A percentile compares a stretch with the other conserved stretches of the same genome.
Evolutionary conservation across 192 early-diverging fungal species (phyloP).

Genomic region (Coemansia sp.): DNA sequence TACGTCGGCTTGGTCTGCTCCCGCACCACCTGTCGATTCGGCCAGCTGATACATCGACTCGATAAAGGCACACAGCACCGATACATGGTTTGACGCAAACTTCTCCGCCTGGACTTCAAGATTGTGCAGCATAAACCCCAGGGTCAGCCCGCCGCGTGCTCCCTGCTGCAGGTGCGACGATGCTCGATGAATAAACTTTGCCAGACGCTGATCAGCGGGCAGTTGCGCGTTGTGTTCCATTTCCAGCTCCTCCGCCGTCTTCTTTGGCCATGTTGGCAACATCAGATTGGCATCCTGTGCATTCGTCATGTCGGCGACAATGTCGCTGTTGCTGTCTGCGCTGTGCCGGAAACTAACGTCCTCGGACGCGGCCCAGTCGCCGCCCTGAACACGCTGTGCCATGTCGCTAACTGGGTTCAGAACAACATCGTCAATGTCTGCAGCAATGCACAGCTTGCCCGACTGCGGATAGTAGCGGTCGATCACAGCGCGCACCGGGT

Average conservation of each 20-base stretch:
- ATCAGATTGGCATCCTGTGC: neutral
- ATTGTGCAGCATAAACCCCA: slow-evolving; percentile 53
- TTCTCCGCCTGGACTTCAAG: slow-evolving; percentile 32
- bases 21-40: slow-evolving; percentile 14
- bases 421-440: slow-evolving; percentile 43
- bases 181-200: slow-evolving; percentile 51
- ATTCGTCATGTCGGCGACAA: neutral
- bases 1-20: neutral
- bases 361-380: neutral
- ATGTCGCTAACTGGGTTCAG: neutral
- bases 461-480: slow-evolving; percentile 44
- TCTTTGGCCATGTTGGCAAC: neutral
- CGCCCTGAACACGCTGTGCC: neutral
- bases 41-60: slow-evolving; percentile 43
- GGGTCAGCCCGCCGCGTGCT: slow-evolving; percentile 41
- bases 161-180: slow-evolving; percentile 53
- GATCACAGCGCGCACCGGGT: slow-evolving; percentile 41
- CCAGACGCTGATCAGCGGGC: slow-evolving; percentile 50
- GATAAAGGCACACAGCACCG: slow-evolving; percentile 49
- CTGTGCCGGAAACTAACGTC: neutral
- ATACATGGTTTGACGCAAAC: slow-evolving; percentile 37
- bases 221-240: slow-evolving; percentile 41
- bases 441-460: slow-evolving; percentile 24
- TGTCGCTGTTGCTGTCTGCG: slow-evolving; percentile 5
- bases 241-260: slow-evolving; percentile 33